Base-by-base conservation (phyloP, 768 basidiomycete genomes). In the Suillus subalutaceus region DNA sequence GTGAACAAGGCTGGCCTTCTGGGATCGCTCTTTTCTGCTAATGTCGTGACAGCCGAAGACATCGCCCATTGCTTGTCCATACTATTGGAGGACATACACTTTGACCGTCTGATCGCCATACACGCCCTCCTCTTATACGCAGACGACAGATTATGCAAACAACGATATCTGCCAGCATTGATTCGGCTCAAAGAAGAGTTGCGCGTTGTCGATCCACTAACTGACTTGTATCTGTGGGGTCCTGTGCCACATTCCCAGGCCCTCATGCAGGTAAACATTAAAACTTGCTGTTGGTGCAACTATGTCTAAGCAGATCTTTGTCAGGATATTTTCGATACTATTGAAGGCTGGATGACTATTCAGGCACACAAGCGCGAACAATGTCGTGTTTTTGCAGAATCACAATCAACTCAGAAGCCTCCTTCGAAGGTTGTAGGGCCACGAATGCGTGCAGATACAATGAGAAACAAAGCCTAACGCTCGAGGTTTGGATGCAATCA, bases 71-170 rank as follows among this genome's bases (percentile, higher is more conserved):
- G 79, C 65, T 52, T 81, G 43, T 62, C 60, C 30, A 56, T 73
- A 12, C 65, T 80, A 0, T n/a, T 62, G 26, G 63, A 68, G 18
- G 65, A 68, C 13, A 68, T 68, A 38, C 35, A 69, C 46, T 69
- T 77, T 44, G 70, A 77, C 23, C 72, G 73, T 18, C 56, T 81
- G 52, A 73, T 74, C 52, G 80, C 78, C 4, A 77, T 77, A 67
- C 80, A 79, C 23, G 79, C 79, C 0, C 35, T 80, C 35, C 44
- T 80, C 40, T 57, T 71, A 32, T 76, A 76, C 59, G 73, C 77
- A 58, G 75, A 78, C 58, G 71, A 75, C 57, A 73, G 72, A 67
- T 59, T 81, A 38, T 78, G 78, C 71, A 75, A 74, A 58, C 66
- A 50, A 26, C 71, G 70, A 32, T 68, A 72, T 62, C 63, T 70